Evolutionary conservation across 2,329 filamentous ascomycete genomes (phyloP).

Genomic region (Colletotrichum graminicola): DNA sequence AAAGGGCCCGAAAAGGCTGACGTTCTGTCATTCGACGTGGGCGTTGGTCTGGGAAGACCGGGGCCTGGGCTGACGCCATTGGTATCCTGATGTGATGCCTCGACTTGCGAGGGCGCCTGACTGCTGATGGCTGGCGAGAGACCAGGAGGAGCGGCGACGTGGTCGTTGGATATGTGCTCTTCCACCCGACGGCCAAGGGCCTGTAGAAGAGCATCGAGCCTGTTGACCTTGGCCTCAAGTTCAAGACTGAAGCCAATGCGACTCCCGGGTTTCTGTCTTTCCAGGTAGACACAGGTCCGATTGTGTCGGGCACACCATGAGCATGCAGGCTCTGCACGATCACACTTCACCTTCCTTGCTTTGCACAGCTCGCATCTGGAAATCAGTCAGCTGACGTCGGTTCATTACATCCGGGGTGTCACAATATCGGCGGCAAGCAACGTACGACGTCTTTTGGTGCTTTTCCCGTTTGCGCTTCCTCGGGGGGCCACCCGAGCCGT

Average conservation of each 20-base stretch:
- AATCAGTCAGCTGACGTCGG: constrained; percentile 10
- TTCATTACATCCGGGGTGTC: background rate
- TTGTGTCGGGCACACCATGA: constrained; percentile 78
- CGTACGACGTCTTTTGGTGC: constrained; percentile 59
- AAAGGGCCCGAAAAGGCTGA: constrained; percentile 55
- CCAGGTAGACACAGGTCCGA: constrained; percentile 75
- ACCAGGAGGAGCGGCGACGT: constrained; percentile 44
- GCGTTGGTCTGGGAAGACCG: constrained; percentile 42
- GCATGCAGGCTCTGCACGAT: constrained; percentile 71
- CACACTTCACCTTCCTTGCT: constrained; percentile 61
- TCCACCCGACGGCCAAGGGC: constrained; percentile 57
- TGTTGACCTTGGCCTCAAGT: constrained; percentile 67
- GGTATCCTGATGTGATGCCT: constrained; percentile 45
- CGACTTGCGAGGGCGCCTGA: constrained; percentile 51
- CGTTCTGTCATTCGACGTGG: constrained; percentile 51
- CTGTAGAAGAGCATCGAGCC: constrained; percentile 61
- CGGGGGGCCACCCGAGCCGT: constrained; percentile 45
- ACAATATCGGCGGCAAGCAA: constrained; percentile 20
- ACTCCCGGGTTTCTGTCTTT: constrained; percentile 77
- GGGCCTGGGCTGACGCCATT: constrained; percentile 44
- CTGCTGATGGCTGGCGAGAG: constrained; percentile 52
- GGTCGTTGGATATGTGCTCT: constrained; percentile 56
- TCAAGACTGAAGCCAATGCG: constrained; percentile 73
- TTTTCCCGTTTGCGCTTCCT: constrained; percentile 57
- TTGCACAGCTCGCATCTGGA: constrained; percentile 59